Conservation (phyloP, 2,329 filamentous ascomycete genomes). For the Knufia petricola region DNA sequence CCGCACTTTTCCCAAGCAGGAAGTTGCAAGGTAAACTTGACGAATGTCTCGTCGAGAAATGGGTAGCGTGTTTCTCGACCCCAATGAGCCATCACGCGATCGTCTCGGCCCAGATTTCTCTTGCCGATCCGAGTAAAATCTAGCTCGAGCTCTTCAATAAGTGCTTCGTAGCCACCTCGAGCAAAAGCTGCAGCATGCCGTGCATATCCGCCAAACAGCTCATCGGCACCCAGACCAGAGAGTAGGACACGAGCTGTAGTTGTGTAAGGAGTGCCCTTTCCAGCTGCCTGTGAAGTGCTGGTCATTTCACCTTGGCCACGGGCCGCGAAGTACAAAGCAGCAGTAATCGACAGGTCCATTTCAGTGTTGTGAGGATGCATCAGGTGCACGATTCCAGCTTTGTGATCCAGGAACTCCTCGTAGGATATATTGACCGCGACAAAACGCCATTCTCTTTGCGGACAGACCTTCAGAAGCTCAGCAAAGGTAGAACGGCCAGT, state of each 20-base stretch:
- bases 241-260: constrained; percentile 74
- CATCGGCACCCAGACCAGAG: constrained; percentile 88
- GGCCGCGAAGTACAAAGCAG: constrained; percentile 89
- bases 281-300: constrained; percentile 11
- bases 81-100: constrained; percentile 84
- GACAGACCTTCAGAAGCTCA: constrained; percentile 64
- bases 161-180: constrained; percentile 56
- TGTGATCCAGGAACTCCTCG: constrained; percentile 59
- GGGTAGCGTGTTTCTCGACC: constrained; percentile 82
- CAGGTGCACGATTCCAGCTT: constrained; percentile 59
- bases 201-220: constrained; percentile 88
- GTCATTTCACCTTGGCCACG: constrained; percentile 52
- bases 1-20: constrained; percentile 83
- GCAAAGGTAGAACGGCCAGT: constrained; percentile 71
- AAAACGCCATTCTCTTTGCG: constrained; percentile 68
- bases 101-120: constrained; percentile 89
- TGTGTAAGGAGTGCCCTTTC: constrained; percentile 39
- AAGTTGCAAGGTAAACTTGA: constrained; percentile 65
- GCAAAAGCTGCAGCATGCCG: constrained; percentile 71
- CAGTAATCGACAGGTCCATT: constrained; percentile 94
- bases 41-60: constrained; percentile 76
- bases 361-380: constrained; percentile 94
- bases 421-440: constrained; percentile 74
- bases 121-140: constrained; percentile 80
- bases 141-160: constrained; percentile 72